Base-by-base conservation (phyloP, 176 grass and related monocot genomes). In the Chloris gayana region DNA sequence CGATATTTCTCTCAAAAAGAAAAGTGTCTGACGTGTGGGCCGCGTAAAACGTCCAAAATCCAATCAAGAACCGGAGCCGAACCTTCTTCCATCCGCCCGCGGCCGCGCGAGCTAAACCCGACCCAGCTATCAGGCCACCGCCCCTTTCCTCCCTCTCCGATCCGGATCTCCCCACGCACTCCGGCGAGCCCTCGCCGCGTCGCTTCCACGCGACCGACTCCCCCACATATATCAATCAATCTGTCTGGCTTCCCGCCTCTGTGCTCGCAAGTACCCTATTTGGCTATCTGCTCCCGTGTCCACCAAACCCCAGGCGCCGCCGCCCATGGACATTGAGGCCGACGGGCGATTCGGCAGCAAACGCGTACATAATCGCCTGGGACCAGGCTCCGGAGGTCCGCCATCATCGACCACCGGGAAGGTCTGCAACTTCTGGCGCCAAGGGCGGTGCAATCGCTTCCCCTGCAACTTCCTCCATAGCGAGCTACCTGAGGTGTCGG, bases 381-480 rank as follows among this genome's bases (percentile, higher is more conserved):
- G 88, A 2, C 79, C 82, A 64, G 47, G 76, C 19, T 44, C 84
- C 33, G 74, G 78, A 31, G 72, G 83, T 8, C 12, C 80, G 8
- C 82, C 80, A 1, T 78, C 88, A 15, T 85, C 83, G 2, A 68
- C 88, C 59, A 45, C 53, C 7, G 75, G 83, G n/a, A 95, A 83
- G 76, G 93, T 99, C 51, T 99, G 97, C 87, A 86, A 69, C 76
- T 87, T 85, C 62, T 99, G 97, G 97, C 88, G 83, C 66, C 91
- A 89, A 3, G 97, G 97, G 58, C 90, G 88, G 37, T 99, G 97
- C 87, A 99, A 86, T 32, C 93, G 93, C 64, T 92, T 93, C 87
- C 93, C 90, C 14, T 99, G 97, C 86, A 82, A 90, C 38, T 99
- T 75, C 82, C 93, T 99, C 49, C 97, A 99, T 31, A 96, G 97